Conservation (phyloP, 2,329 filamentous ascomycete species). For the Lachnellula suecica region DNA sequence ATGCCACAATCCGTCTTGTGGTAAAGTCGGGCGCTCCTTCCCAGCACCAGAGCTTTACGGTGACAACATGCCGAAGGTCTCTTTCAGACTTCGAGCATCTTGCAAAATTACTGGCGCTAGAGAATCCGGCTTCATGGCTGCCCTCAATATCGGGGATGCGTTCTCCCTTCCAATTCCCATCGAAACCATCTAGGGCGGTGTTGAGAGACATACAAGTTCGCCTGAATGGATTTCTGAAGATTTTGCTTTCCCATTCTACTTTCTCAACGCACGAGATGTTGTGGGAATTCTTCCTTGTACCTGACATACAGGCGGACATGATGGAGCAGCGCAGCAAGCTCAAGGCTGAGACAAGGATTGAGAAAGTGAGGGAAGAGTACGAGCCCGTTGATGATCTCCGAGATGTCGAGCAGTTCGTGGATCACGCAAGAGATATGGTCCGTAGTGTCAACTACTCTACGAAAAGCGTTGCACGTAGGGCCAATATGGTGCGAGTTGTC, state of each 20-base stretch:
- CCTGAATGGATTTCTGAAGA: constrained; percentile 84
- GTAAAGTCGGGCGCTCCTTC: constrained; percentile 90
- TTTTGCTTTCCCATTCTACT: constrained; percentile 83
- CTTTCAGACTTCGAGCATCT: constrained; percentile 90
- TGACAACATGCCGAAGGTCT: constrained; percentile 90
- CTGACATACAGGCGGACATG: constrained; percentile 86
- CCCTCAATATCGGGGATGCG: constrained; percentile 75
- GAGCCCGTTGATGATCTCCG: constrained; percentile 79
- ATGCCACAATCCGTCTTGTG: constrained; percentile 88
- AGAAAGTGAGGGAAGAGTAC: constrained; percentile 87
- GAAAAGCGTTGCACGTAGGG: constrained; percentile 76
- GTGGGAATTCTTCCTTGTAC: constrained; percentile 98
- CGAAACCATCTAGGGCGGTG: constrained; percentile 83
- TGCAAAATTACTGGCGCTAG: constrained; percentile 76
- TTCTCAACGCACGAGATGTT: constrained; percentile 96
- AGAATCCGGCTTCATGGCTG: constrained; percentile 95
- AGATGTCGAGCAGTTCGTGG: constrained; percentile 91
- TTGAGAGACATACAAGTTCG: constrained; percentile 84
- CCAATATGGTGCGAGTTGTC: constrained; percentile 70
- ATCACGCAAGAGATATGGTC: constrained; percentile 87
- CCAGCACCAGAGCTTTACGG: constrained; percentile 79
- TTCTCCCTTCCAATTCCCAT: constrained; percentile 90
- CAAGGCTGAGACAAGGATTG: constrained; percentile 79
- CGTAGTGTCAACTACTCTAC: constrained; percentile 81
- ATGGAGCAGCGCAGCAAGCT: constrained; percentile 85